These are phyloP conservation scores for Gracilaria caudata DNA, from an alignment of 23 red algal species.

Conservation along the genomic window DNA sequence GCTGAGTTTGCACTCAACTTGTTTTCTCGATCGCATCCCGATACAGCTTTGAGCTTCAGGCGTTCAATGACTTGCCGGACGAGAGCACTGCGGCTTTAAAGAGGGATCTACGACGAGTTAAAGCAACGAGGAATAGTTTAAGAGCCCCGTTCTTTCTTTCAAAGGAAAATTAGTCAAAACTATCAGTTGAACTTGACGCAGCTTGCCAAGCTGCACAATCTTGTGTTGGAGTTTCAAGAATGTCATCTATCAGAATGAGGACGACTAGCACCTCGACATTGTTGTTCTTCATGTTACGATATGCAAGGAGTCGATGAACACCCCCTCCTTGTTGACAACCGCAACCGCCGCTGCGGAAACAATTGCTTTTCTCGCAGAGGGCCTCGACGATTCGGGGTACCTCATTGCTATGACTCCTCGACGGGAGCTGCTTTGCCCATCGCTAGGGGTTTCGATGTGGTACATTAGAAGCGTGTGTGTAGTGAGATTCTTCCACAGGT, in stretches of 20 bases:
- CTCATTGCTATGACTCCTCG: conserved; percentile 26
- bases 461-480: conserved; percentile 43
- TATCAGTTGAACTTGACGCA: too few species aligned
- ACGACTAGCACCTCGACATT: neutral
- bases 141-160: neutral
- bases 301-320: conserved; percentile 1
- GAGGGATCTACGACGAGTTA: too few species aligned
- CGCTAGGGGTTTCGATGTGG: neutral
- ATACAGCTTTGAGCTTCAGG: too few species aligned
- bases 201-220: too few species aligned
- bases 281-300: neutral
- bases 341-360: neutral
- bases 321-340: neutral
- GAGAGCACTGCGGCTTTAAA: too few species aligned
- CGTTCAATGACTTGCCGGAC: too few species aligned
- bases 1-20: neutral
- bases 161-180: too few species aligned
- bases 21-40: neutral
- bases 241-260: neutral
- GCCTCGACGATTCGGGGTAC: neutral
- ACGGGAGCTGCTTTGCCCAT: neutral
- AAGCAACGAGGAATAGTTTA: neutral
- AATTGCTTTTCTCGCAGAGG: neutral
- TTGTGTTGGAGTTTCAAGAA: neutral
- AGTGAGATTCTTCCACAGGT: conserved; percentile 30